Conservation (phyloP, 1,284 basidiomycete genomes). For the Testicularia cyperi region DNA sequence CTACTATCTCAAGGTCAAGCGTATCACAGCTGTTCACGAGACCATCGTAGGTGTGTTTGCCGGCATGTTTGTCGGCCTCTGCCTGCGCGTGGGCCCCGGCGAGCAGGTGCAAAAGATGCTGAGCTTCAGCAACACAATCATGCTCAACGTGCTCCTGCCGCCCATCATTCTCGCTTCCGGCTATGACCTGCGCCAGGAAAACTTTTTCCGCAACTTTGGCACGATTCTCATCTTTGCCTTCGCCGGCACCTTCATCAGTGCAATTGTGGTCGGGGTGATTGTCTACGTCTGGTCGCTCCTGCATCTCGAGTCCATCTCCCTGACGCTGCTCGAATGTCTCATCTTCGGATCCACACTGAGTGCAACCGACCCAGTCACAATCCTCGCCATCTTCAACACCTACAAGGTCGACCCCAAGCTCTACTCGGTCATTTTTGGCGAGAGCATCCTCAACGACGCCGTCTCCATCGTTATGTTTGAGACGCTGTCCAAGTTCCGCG, state of each 20-base stretch:
- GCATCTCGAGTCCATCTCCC: conserved; percentile 64
- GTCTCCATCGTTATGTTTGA: conserved; percentile 99
- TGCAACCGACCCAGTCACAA: conserved; percentile 97
- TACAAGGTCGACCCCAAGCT: conserved; percentile 98
- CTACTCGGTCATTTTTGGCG: conserved; percentile 96
- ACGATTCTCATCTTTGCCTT: conserved; percentile 91
- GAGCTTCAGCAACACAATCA: conserved; percentile 93
- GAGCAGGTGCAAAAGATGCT: conserved; percentile 96
- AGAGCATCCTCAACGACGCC: conserved; percentile 94
- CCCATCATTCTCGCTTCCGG: conserved; percentile 98
- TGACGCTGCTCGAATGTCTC: conserved; percentile 72
- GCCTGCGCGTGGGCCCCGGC: conserved; percentile 85
- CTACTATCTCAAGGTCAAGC: conserved; percentile 95
- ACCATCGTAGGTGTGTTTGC: conserved; percentile 94
- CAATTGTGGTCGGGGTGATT: conserved; percentile 90
- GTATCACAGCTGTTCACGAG: conserved; percentile 93
- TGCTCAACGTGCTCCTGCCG: conserved; percentile 95
- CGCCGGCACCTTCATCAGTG: conserved; percentile 92
- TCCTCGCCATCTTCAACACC: conserved; percentile 96
- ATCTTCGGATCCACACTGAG: conserved; percentile 95
- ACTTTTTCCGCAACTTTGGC: conserved; percentile 76
- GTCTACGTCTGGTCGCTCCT: conserved; percentile 93
- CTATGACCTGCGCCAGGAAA: conserved; percentile 95
- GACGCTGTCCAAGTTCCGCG: conserved; percentile 88
- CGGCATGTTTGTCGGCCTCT: conserved; percentile 88